Evolutionary conservation across 140 eudicot genomes (phyloP), one percentile per base, ranked within the genome.

Genomic region (Anethum foeniculum): DNA sequence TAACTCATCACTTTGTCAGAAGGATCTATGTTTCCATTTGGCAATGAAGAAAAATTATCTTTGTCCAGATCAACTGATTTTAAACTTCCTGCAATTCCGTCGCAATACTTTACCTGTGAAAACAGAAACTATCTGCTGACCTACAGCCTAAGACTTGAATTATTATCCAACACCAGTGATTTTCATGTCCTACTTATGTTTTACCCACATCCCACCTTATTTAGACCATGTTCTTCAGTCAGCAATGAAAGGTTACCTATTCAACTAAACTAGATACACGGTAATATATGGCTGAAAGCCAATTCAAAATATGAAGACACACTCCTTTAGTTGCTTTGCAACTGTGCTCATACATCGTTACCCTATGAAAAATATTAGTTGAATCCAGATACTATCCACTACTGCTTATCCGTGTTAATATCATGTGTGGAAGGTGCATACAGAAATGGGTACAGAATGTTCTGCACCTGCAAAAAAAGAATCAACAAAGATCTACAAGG

Each of bases 61-160:
- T 80, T 87, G 25, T 60, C 28, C 23, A 78, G 58, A 81, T 79
- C 83, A 44, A 62, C 80, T 28, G 83, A 56, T 38, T 81, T 23
- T 67, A 77, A 67, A 77, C 77, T 82, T 71, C 88, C 86, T 68
- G 94, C 84, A 43, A 90, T 85, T 84, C 85, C 81, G 86, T 94
- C 92, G 73, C 86, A 88, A 83, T 88, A 85, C 73, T 87, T 91
- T 78, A 86, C 94, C 97, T 91, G 86, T 36, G 65, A 87, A 38
- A 71, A 54, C 30, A 49, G 54, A 78, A n/a, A 38, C 18, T n/a
- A 16, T 13, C 49, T 58, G 58, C 68, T 82, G 54, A 83, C 32
- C 64, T 68, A 76, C 73, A 13, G 52, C 51, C 41, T 38, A 16
- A 5, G 65, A 52, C 23, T n/a, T 62, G 9, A 58, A 21, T 64